These are phyloP conservation scores for Xylariaceae sp. DNA, from an alignment of 2,329 filamentous ascomycete species.

Conservation along the genomic window DNA sequence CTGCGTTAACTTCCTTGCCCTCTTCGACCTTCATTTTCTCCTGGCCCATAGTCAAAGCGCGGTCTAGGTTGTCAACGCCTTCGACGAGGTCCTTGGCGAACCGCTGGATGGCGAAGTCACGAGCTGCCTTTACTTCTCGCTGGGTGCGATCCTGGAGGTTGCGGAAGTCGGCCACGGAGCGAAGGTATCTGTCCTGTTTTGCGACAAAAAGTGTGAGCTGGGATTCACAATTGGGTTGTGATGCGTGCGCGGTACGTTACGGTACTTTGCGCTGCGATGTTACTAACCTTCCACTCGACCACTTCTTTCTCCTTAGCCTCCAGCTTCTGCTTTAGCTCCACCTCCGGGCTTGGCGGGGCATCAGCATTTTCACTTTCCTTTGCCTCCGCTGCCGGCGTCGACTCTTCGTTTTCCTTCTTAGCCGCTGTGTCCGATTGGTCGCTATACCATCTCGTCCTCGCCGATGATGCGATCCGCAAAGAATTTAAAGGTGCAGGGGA, in stretches of 20 bases:
- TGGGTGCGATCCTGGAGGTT: constrained; percentile 94
- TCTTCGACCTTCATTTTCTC: constrained; percentile 57
- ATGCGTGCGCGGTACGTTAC: neutral
- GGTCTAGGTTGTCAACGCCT: constrained; percentile 94
- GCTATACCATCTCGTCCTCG: constrained; percentile 34
- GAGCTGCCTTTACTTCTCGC: constrained; percentile 80
- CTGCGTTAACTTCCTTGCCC: constrained; percentile 42
- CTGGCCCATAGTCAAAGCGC: constrained; percentile 73
- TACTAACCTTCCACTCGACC: constrained; percentile 75
- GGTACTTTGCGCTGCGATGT: neutral
- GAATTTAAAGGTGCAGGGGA: constrained; percentile 35
- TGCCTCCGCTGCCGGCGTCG: constrained; percentile 33
- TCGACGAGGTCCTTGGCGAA: constrained; percentile 95
- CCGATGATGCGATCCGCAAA: constrained; percentile 24
- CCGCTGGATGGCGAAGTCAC: constrained; percentile 90
- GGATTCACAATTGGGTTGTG: constrained; percentile 3
- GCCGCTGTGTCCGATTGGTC: constrained; percentile 35
- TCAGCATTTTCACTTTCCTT: constrained; percentile 27
- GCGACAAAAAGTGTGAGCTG: neutral
- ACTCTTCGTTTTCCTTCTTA: constrained; percentile 38
- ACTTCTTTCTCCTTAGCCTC: constrained; percentile 68
- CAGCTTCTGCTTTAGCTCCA: constrained; percentile 57
- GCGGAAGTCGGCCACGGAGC: constrained; percentile 91
- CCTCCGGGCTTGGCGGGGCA: constrained; percentile 39
- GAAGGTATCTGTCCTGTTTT: constrained; percentile 82